These are phyloP conservation scores for Gossypium australe DNA, from an alignment of 345 rosid species.

Conservation along the genomic window DNA sequence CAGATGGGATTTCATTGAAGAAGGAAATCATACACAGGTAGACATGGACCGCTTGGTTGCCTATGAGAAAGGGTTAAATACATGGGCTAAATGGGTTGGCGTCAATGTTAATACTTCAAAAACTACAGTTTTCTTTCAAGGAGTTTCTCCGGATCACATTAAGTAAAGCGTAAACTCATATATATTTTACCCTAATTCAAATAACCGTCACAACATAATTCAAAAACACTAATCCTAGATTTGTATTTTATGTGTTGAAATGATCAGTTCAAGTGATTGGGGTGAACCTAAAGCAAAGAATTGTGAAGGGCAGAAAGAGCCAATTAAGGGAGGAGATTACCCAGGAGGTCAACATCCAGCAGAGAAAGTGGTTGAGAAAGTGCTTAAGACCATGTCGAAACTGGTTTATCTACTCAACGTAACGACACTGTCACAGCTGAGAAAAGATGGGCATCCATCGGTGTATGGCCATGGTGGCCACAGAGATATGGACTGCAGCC, in stretches of 20 bases:
- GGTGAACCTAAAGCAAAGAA: slow-evolving; percentile 26
- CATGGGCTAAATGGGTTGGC: slow-evolving; percentile 73
- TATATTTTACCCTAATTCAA: too few species aligned
- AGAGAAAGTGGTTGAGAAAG: slow-evolving; percentile 34
- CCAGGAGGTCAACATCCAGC: slow-evolving; percentile 46
- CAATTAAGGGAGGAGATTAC: slow-evolving; percentile 27
- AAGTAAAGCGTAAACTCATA: slow-evolving; percentile 21
- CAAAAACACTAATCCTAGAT: background rate
- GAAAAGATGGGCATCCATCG: slow-evolving; percentile 62
- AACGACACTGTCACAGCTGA: slow-evolving; percentile 40
- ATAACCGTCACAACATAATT: too few species aligned
- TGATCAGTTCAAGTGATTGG: slow-evolving; percentile 55
- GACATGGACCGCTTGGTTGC: slow-evolving; percentile 64
- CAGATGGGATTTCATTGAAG: slow-evolving; percentile 60
- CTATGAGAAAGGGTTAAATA: slow-evolving; percentile 51
- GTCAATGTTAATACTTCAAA: slow-evolving; percentile 33
- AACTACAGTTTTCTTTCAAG: slow-evolving; percentile 63
- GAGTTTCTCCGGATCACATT: slow-evolving; percentile 67
- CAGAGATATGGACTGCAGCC: slow-evolving; percentile 45
- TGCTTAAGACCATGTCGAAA: slow-evolving; percentile 26
- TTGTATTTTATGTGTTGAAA: background rate
- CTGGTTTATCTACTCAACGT: slow-evolving; percentile 38
- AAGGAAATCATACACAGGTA: slow-evolving; percentile 19
- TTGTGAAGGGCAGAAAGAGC: slow-evolving; percentile 43
- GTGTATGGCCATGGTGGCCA: slow-evolving; percentile 44